Conservation (phyloP, 352 stramenopile species). For the Phytophthora foliorum region DNA sequence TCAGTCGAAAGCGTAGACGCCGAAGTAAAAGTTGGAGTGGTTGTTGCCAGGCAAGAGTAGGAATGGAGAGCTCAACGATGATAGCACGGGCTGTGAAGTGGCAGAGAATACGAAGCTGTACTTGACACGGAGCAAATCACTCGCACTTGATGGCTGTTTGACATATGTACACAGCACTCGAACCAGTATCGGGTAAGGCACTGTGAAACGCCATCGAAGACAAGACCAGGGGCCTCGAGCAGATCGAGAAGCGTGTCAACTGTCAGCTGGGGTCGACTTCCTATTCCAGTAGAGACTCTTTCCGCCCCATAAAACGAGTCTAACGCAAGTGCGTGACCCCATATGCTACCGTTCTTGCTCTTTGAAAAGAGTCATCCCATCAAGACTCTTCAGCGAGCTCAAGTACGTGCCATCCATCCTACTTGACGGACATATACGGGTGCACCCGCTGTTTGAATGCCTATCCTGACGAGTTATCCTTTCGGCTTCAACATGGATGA, state of each 20-base stretch:
- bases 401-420: too few species aligned
- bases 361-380: conserved; percentile 13
- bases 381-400: background rate
- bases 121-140: background rate
- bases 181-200: conserved; percentile 15
- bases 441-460: conserved; percentile 9
- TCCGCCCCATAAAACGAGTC: conserved; percentile 1
- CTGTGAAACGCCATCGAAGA: conserved; percentile 12
- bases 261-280: conserved; percentile 8
- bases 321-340: conserved; percentile 24
- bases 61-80: conserved; percentile 21
- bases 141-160: conserved; percentile 6
- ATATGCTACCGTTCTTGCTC: conserved; percentile 17
- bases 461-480: conserved; percentile 30
- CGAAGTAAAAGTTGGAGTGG: background rate
- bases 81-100: conserved; percentile 8
- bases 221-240: too few species aligned
- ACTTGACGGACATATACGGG: conserved; percentile 1
- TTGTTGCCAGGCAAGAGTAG: conserved; percentile 5
- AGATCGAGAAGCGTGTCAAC: conserved; percentile 3
- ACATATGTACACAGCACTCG: conserved; percentile 3
- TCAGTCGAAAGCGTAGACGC: background rate
- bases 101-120: conserved; percentile 1
- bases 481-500: conserved; percentile 13
- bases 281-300: conserved; percentile 20